phyloP scores from a whole-genome alignment of 129 eudicot genomes.

The Rutidosis leptorrhynchoides region DNA sequence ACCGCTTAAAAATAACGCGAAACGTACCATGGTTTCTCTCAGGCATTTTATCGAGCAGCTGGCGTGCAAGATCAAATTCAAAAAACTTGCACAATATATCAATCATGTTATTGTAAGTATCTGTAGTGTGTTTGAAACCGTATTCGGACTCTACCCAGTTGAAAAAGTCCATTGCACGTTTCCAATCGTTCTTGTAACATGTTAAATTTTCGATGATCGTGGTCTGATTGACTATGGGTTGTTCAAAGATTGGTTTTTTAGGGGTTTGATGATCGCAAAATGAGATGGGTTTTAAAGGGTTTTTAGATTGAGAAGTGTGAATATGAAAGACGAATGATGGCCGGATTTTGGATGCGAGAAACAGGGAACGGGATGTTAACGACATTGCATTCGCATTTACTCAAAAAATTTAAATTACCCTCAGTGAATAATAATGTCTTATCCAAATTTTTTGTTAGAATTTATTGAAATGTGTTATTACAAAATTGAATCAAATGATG shows the following conservation, averaged over 20 bases:
- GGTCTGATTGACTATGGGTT: constrained; percentile 35
- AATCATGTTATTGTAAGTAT: constrained; percentile 64
- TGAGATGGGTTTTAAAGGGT: constrained; percentile 20
- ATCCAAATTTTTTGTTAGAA: too few species aligned
- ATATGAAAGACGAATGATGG: constrained; percentile 12
- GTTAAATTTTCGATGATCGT: constrained; percentile 59
- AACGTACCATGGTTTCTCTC: constrained; percentile 57
- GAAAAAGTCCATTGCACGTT: constrained; percentile 80
- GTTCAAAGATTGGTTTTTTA: constrained; percentile 20
- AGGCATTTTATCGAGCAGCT: constrained; percentile 53
- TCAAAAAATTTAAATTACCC: too few species aligned
- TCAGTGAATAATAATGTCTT: too few species aligned
- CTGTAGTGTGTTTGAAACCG: constrained; percentile 65
- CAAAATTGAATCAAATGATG: too few species aligned
- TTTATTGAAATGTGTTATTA: too few species aligned
- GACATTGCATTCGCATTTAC: not conserved
- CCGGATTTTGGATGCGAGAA: constrained; percentile 15
- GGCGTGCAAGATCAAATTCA: constrained; percentile 66
- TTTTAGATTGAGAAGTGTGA: constrained; percentile 15
- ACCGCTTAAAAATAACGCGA: constrained; percentile 73
- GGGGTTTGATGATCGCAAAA: constrained; percentile 16
- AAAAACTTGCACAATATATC: constrained; percentile 81
- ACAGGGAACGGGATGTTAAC: not conserved
- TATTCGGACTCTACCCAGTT: constrained; percentile 59
- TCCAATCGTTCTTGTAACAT: constrained; percentile 73